Percentiles rank a stretch among this genome's conserved stretches.
phyloP scores from a whole-genome alignment of 352 stramenopile species.

The Pythium pectinolyticum region DNA sequence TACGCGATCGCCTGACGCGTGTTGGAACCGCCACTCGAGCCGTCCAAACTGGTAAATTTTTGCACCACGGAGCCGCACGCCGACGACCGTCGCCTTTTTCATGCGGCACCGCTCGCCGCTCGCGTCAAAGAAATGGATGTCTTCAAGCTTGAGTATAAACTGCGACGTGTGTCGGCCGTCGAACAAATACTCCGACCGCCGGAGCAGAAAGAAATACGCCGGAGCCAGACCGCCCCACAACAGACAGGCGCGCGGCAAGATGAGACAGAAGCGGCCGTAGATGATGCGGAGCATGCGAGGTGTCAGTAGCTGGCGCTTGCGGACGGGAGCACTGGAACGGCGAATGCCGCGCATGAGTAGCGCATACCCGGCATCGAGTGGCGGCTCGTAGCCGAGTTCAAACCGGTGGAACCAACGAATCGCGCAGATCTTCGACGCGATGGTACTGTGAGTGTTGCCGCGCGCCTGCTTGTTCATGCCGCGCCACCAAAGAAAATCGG shows the following conservation, averaged over 20 bases:
- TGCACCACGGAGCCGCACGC: neutral
- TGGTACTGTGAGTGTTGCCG: neutral
- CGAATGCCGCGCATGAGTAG: neutral
- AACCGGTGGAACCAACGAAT: neutral
- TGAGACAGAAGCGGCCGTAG: neutral
- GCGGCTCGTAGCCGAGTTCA: neutral
- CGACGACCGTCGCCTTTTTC: neutral
- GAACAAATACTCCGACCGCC: neutral
- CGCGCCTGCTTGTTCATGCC: neutral
- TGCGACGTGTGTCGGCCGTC: neutral
- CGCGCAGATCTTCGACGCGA: neutral
- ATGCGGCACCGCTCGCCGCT: neutral
- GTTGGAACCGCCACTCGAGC: neutral
- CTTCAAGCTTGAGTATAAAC: neutral
- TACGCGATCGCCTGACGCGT: neutral
- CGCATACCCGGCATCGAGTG: neutral
- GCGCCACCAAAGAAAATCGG: neutral
- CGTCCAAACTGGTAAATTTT: constrained; percentile 18
- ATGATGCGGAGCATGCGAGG: neutral
- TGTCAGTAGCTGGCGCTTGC: neutral
- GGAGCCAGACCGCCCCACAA: neutral
- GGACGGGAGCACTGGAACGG: neutral
- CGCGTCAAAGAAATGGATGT: neutral
- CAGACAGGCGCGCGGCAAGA: neutral
- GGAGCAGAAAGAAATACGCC: neutral